Evolutionary conservation across 163 green algal species (phyloP), one percentile per base, ranked within the genome.

Genomic region (Volvox carteri): DNA sequence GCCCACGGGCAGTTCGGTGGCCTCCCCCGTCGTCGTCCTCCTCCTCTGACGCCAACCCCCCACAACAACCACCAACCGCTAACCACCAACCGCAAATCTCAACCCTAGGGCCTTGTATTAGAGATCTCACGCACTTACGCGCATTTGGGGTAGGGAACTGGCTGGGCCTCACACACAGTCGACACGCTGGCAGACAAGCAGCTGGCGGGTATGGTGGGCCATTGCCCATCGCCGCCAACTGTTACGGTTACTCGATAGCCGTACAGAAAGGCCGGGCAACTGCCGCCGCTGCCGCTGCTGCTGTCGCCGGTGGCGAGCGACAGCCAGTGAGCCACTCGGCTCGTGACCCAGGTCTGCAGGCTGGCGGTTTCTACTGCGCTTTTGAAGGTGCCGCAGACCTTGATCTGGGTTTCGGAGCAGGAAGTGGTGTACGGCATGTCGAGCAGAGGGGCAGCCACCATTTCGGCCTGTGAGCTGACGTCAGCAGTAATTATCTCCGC

Each of bases 101-200:
- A n/a, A n/a, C n/a, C n/a, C n/a, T n/a, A n/a, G n/a, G n/a, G n/a
- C n/a, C n/a, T n/a, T n/a, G n/a, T n/a, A n/a, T n/a, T n/a, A n/a
- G n/a, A n/a, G n/a, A n/a, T n/a, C n/a, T n/a, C n/a, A 30, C 1
- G 39, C 6, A 87, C 79, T 58, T 30, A 87, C 42, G 18, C 7
- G 79, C 58, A 87, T 19, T 67, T 78, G 62, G 79, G 79, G 79
- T 78, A 87, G 41, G 56, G 14, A 11, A 46, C 46, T 44, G 7
- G 0, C 39, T 76, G 19, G 28, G 33, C 12, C 5, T 14, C 0
- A 58, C 78, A 86, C 2, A 28, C 2, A n/a, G 35, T 1, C 0
- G 44, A 2, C 16, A 25, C n/a, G 4, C 1, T 8, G 28, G 42
- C 33, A 4, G 8, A 12, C 0, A 72, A 8, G 46, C 65, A 80